Conservation (phyloP, 2,329 filamentous ascomycete species). For the Chaetomiaceae sp. region DNA sequence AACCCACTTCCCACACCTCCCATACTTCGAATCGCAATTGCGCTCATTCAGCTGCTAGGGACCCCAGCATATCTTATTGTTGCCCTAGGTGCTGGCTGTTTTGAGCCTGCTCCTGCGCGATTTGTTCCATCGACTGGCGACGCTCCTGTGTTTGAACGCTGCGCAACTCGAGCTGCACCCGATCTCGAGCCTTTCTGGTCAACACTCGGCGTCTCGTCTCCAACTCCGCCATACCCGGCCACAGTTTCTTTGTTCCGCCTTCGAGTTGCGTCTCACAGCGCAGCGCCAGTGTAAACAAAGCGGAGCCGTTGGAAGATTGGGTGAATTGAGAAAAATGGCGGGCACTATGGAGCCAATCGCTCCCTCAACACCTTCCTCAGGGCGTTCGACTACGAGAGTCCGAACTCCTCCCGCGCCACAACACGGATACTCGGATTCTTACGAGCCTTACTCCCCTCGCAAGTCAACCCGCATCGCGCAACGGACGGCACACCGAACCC, state of each 20-base stretch:
- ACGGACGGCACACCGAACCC: conserved; percentile 46
- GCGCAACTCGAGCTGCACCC: not conserved
- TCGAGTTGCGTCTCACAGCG: not conserved
- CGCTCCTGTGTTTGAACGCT: not conserved
- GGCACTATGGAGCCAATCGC: conserved; percentile 33
- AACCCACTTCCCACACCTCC: conserved; percentile 5
- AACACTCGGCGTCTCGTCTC: conserved; percentile 1
- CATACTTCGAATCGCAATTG: not conserved
- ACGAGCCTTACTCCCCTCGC: conserved; percentile 66
- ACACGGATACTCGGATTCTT: conserved; percentile 61
- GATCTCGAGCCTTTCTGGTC: not conserved
- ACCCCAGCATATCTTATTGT: conserved; percentile 15
- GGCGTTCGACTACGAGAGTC: conserved; percentile 44
- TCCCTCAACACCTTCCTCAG: conserved; percentile 50
- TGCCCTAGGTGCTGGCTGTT: conserved; percentile 7
- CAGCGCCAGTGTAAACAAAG: not conserved
- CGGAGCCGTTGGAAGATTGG: not conserved
- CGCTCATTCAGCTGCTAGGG: not conserved
- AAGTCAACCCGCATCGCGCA: conserved; percentile 62
- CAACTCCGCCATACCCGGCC: not conserved
- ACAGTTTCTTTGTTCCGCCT: not conserved
- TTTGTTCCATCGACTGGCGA: conserved; percentile 9
- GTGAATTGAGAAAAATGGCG: conserved; percentile 2
- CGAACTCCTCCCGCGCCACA: conserved; percentile 64
- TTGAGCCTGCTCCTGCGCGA: conserved; percentile 13